Conservation (phyloP, 805 yeast species). For the Pichia heedii region DNA sequence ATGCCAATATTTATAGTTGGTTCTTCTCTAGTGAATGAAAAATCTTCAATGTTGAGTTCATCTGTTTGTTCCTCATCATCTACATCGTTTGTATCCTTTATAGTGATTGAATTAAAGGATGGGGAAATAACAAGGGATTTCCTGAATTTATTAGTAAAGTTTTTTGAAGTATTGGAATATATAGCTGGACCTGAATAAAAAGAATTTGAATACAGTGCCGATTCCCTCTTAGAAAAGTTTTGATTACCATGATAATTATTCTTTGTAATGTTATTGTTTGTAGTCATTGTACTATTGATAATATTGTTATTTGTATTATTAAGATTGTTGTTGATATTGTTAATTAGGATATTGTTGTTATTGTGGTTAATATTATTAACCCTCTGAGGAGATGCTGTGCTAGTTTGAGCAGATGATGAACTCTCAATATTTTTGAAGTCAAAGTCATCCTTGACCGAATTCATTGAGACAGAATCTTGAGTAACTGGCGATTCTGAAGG, state of each 20-base stretch:
- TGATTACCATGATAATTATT: no score
- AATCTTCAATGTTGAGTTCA: background rate
- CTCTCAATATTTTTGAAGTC: constrained; percentile 25
- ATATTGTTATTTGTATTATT: no score
- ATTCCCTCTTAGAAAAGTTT: background rate
- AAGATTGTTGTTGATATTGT: no score
- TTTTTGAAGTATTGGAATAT: constrained; percentile 9
- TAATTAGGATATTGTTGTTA: no score
- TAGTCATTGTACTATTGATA: no score
- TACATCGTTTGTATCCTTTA: background rate
- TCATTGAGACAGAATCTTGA: constrained; percentile 23
- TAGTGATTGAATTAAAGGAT: constrained; percentile 22
- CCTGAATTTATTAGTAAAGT: constrained; percentile 25
- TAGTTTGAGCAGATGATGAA: constrained; percentile 31
- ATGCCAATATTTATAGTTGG: constrained; percentile 26
- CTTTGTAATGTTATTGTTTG: no score
- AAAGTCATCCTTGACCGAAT: constrained; percentile 27
- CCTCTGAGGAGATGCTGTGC: constrained; percentile 23
- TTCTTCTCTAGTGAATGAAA: constrained; percentile 14
- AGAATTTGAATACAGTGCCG: constrained; percentile 14
- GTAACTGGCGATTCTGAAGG: constrained; percentile 1
- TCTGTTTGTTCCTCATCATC: background rate
- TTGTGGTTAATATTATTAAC: background rate
- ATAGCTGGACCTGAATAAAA: constrained; percentile 25
- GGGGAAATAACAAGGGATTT: constrained; percentile 27